Evolutionary conservation across 768 basidiomycete species (phyloP), one percentile per base, ranked within the genome.

Genomic region (Termitomyces sp.): DNA sequence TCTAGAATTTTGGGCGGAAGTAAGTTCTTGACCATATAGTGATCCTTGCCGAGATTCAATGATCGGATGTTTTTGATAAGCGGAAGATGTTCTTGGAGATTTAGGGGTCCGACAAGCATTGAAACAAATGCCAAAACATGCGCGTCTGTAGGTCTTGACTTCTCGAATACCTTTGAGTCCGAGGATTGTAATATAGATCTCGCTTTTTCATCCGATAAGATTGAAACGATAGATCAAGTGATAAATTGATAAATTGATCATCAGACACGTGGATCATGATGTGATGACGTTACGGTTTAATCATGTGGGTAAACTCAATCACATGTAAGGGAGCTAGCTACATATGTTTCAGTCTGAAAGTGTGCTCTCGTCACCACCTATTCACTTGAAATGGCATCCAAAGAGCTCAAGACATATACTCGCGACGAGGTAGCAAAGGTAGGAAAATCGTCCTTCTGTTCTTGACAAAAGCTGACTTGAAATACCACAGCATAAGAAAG

Each of bases 401-500:
- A 72, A 59, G 69, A 74, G 60, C 32, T 72, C 32, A 76, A 71
- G 60, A 55, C 65, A 10, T 74, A 74, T 48, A 72, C 77, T 22
- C 71, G 72, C 60, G 73, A 74, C 14, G 73, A 76, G 53, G 77
- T 80, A 48, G 73, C 74, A 32, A 74, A 77, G 74, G 78, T 79
- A 41, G 32, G 62, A 28, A 3, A 30, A 33, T 35, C 13, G 40
- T 18, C 28, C 50, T 48, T 24, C 28, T 22, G 20, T 57, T 52
- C 14, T 32, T 3, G 14, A 18, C 20, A 6, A 33, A 22, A 6
- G 4, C 16, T 43, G 14, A 40, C 8, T 28, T 6, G 30, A 33
- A 4, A 38, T 35, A 60, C 20, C 13, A 61, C 64, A 91, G 87
- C 90, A 94, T 72, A 88, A 91, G 72, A 86, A 78, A 64, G 72